Percentiles rank a stretch among this genome's conserved stretches.
These are phyloP conservation scores for Lablab purpureus DNA, from an alignment of 306 rosid genomes.

Conservation along the genomic window DNA sequence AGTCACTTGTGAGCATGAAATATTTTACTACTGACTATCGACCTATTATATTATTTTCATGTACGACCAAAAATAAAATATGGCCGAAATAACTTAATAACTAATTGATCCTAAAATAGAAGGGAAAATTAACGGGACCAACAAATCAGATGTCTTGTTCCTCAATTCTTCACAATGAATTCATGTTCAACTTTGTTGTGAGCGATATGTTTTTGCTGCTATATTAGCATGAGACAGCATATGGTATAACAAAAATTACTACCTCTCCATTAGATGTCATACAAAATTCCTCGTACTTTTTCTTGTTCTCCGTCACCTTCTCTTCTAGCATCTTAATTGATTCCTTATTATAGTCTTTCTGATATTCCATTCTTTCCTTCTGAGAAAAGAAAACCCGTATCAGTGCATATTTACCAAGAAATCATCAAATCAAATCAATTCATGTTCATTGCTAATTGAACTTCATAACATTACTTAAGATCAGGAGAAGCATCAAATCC, in stretches of 20 bases:
- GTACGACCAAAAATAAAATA: neutral
- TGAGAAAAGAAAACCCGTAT: constrained; percentile 43
- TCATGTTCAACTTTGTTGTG: neutral
- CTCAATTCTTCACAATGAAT: neutral
- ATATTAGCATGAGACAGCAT: constrained; percentile 4
- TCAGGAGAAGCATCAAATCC: neutral
- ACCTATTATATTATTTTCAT: neutral
- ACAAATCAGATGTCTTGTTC: constrained; percentile 7
- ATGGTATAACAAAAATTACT: constrained; percentile 9
- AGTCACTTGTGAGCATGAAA: constrained; percentile 36
- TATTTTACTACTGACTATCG: constrained; percentile 3
- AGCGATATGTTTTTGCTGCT: neutral
- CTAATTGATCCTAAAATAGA: neutral
- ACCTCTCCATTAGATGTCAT: constrained; percentile 48
- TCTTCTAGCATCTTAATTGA: constrained; percentile 83
- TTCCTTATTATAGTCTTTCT: constrained; percentile 73
- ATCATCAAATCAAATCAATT: constrained; percentile 21
- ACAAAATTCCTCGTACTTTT: constrained; percentile 53
- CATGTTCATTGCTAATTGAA: neutral
- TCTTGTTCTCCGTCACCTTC: constrained; percentile 63
- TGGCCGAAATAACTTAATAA: neutral
- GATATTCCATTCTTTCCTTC: constrained; percentile 79
- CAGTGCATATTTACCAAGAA: constrained; percentile 33
- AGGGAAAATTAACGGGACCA: neutral
- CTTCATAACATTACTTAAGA: constrained; percentile 10